Evolutionary conservation across 495 filamentous ascomycete genomes (phyloP).

Genomic region (Tuber microsphaerosporum): DNA sequence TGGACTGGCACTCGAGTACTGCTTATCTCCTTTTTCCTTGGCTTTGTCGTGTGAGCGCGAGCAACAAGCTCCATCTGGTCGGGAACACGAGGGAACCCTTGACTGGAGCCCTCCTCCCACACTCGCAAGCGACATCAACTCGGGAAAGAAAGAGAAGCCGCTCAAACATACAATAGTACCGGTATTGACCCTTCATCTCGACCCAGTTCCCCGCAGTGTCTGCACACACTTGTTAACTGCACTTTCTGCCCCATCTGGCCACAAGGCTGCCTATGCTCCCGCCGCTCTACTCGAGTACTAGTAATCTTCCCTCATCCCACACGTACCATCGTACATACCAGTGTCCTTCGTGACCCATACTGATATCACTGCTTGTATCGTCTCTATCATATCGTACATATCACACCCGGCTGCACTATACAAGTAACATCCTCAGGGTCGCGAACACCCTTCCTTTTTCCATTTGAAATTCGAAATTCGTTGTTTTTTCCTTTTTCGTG

Average conservation of each 20-base stretch:
- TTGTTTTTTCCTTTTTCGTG: not conserved
- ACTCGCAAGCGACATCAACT: not conserved
- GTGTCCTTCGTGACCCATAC: not conserved
- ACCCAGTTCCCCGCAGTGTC: not conserved
- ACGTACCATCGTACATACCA: not conserved
- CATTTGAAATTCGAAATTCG: not conserved
- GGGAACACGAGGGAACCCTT: conserved; percentile 14
- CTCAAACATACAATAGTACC: not conserved
- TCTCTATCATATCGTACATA: not conserved
- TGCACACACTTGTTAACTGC: not conserved
- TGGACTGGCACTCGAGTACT: conserved; percentile 12
- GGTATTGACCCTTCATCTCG: not conserved
- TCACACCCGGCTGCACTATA: not conserved
- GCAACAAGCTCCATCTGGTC: not conserved
- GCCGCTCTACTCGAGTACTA: too few relatives aligned
- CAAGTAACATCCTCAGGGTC: not conserved
- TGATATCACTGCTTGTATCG: not conserved
- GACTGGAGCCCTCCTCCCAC: conserved; percentile 20
- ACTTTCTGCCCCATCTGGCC: not conserved
- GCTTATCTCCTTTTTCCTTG: conserved; percentile 34
- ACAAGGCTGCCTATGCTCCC: not conserved
- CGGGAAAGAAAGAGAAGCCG: not conserved
- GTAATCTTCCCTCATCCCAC: conserved; percentile 1
- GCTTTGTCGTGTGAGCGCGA: not conserved
- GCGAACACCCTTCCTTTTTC: not conserved